Percentiles rank a stretch among this genome's conserved stretches.
These are phyloP conservation scores for Beauveria bassiana DNA, from an alignment of 2,329 filamentous ascomycete genomes.

Conservation along the genomic window DNA sequence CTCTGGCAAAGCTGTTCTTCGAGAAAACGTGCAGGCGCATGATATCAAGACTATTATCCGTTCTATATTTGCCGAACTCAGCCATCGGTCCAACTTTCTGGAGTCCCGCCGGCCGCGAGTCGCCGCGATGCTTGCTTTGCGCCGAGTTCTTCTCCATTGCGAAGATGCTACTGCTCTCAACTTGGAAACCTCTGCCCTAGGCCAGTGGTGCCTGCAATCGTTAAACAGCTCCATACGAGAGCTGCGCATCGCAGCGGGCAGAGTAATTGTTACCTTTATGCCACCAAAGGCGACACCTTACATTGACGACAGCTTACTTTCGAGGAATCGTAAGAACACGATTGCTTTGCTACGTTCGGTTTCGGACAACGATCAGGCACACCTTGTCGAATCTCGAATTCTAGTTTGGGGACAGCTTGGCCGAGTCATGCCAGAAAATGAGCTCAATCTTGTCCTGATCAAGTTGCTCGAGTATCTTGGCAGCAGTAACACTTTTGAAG, in stretches of 20 bases:
- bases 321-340: constrained; percentile 53
- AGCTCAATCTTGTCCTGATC: constrained; percentile 78
- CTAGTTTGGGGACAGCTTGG: constrained; percentile 82
- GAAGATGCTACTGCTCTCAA: constrained; percentile 52
- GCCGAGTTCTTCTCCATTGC: constrained; percentile 62
- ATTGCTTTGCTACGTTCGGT: constrained; percentile 65
- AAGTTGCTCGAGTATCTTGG: constrained; percentile 82
- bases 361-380: constrained; percentile 58
- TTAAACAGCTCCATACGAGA: constrained; percentile 80
- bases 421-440: constrained; percentile 66
- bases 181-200: constrained; percentile 58
- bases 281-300: constrained; percentile 19
- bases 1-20: not conserved
- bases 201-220: constrained; percentile 74
- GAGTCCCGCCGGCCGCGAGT: constrained; percentile 56
- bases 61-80: constrained; percentile 37
- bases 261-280: constrained; percentile 60
- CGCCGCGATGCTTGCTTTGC: constrained; percentile 62
- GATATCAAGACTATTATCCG: constrained; percentile 31
- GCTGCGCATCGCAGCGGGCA: constrained; percentile 70
- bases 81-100: constrained; percentile 37
- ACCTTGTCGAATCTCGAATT: constrained; percentile 75
- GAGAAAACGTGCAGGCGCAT: not conserved
- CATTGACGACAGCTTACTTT: constrained; percentile 20
- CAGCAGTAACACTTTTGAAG: constrained; percentile 70